Base-by-base conservation (phyloP, 164 flowering plant genomes). In the Piper betle region DNA sequence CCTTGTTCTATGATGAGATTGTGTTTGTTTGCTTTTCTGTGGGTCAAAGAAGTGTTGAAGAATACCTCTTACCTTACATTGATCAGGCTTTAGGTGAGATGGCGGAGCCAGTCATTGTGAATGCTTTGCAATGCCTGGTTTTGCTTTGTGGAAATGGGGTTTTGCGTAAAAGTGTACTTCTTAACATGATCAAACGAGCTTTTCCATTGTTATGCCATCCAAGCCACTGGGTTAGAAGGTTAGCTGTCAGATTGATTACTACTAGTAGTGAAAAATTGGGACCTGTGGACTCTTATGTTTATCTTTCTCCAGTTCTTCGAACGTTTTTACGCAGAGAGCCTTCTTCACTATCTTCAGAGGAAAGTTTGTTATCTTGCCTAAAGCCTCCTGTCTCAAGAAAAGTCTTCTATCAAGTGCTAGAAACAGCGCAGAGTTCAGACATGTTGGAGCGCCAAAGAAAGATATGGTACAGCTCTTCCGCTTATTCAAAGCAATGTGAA, bases 381-480 rank as follows among this genome's bases (percentile, higher is more conserved):
- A 88, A 84, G 71, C 91, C 95, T 63, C 96, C 96, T 16, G 87
- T 81, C 52, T 79, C 95, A 19, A 88, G 81, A 69, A 78, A 81
- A 66, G 72, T 78, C 63, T 88, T 82, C 68, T 81, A 84, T 69
- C 82, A 84, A 67, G 77, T 83, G 54, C 57, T 90, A 52, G 91
- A 90, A 74, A 90, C 74, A 77, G 80, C 91, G 18, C 79, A 80
- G 77, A 80, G 91, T 75, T 86, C 99, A 65, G 97, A 86, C 71
- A 93, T 93, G 95, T 71, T 90, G 63, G 97, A 88, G 71, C 82
- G 97, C 64, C 99, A 90, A 78, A 84, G 99, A 77, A 93, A 88
- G 79, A 88, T 93, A 75, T 88, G 97, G 99, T 90, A 90, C 73
- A 87, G 79, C 61, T 68, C 90, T 53, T 72, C 91, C 8, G 63